Percentiles rank a stretch among this genome's conserved stretches.
phyloP scores from a whole-genome alignment of 331 rosid species.

The Spiraea crenata region DNA sequence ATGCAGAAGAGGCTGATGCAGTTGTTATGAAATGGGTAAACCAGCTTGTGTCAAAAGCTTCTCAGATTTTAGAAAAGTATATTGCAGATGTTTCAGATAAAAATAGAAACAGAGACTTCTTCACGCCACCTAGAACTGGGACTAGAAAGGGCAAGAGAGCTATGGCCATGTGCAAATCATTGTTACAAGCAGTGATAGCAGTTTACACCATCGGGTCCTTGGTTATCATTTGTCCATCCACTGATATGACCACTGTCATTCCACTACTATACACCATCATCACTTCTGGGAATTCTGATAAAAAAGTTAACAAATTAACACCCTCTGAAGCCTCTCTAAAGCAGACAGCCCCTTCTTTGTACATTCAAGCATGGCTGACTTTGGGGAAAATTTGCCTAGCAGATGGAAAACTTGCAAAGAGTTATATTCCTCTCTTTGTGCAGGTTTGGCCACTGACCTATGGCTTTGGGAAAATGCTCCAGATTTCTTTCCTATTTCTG shows the following conservation, averaged over 20 bases:
- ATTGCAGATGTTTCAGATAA: constrained; percentile 43
- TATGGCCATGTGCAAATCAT: constrained; percentile 38
- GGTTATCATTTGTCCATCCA: constrained; percentile 71
- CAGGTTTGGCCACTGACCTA: constrained; percentile 52
- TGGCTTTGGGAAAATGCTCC: background rate
- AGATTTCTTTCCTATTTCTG: background rate
- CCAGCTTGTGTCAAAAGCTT: constrained; percentile 56
- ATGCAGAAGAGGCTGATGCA: constrained; percentile 49
- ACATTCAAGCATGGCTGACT: constrained; percentile 84
- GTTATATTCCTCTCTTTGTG: constrained; percentile 82
- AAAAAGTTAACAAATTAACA: constrained; percentile 50
- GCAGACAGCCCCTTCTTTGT: constrained; percentile 70
- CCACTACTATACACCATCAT: constrained; percentile 73
- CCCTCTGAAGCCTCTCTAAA: constrained; percentile 50
- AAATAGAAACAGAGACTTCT: constrained; percentile 36
- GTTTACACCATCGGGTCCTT: constrained; percentile 80
- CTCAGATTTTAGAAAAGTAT: constrained; percentile 55
- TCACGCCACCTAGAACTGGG: constrained; percentile 70
- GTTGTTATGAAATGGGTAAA: constrained; percentile 61
- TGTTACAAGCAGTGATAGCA: constrained; percentile 67
- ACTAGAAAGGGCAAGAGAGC: constrained; percentile 52
- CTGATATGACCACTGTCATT: constrained; percentile 50
- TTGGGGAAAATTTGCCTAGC: constrained; percentile 97
- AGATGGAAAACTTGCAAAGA: constrained; percentile 85
- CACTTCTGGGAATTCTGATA: constrained; percentile 75